A percentile compares a stretch with the other conserved stretches of the same genome.
These are phyloP conservation scores for Boechera stricta DNA, from an alignment of 345 rosid genomes.

Conservation along the genomic window DNA sequence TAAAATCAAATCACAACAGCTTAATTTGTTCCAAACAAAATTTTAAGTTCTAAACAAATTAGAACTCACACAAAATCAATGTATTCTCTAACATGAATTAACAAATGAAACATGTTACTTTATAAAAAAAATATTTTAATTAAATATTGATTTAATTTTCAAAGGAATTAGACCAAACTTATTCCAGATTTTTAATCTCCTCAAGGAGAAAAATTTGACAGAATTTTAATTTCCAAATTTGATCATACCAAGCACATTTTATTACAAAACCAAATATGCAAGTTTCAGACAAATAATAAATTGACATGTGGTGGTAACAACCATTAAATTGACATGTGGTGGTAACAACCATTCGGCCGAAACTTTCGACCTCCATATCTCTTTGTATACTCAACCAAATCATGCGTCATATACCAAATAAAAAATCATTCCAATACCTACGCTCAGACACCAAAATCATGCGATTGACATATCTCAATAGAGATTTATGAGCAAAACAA, in stretches of 20 bases:
- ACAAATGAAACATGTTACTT: neutral
- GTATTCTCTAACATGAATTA: neutral
- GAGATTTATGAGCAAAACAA: neutral
- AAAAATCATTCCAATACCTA: neutral
- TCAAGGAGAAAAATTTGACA: neutral
- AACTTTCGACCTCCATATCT: neutral
- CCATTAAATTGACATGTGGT: neutral
- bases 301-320: neutral
- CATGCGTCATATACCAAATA: neutral
- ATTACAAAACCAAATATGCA: neutral
- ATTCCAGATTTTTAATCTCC: neutral
- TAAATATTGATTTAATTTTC: too few species aligned
- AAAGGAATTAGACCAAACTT: neutral
- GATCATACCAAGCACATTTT: neutral
- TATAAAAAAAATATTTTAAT: too few species aligned
- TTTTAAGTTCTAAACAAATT: constrained; percentile 3
- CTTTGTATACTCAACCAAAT: neutral
- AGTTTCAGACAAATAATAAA: neutral
- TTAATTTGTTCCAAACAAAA: neutral
- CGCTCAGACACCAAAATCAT: neutral
- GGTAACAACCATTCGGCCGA: neutral
- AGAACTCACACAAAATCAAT: neutral
- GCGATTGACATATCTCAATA: neutral
- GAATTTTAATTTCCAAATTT: neutral
- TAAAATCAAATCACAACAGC: neutral